These are phyloP conservation scores for Eucalyptus pauciflora DNA, from an alignment of 345 rosid genomes.

Conservation along the genomic window DNA sequence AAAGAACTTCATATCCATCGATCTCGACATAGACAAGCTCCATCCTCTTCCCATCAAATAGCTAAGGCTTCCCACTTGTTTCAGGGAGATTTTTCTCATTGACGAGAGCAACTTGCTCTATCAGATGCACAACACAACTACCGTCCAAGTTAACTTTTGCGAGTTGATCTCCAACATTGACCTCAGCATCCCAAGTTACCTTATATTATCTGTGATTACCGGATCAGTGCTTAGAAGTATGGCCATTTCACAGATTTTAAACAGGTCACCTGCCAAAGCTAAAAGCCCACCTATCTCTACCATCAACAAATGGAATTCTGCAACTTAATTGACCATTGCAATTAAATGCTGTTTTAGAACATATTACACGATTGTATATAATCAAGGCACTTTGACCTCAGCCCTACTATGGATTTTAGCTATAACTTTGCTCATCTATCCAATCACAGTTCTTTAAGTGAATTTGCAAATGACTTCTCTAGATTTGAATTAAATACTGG, in stretches of 20 bases:
- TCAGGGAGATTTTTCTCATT: not conserved
- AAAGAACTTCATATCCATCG: not conserved
- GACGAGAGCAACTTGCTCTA: not conserved
- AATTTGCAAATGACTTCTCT: not conserved
- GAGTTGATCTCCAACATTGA: not conserved
- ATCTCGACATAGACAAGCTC: not conserved
- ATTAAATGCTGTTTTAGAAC: not conserved
- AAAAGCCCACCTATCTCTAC: no score
- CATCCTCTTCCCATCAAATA: not conserved
- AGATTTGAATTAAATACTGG: not conserved
- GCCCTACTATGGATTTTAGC: not conserved
- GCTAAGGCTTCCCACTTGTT: not conserved
- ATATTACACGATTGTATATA: no score
- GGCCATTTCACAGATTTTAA: not conserved
- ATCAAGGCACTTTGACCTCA: not conserved
- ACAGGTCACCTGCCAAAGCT: no score
- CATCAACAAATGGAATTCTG: not conserved
- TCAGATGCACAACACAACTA: not conserved
- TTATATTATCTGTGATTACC: no score
- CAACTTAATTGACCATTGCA: not conserved
- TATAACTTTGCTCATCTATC: not conserved
- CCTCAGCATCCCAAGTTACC: not conserved
- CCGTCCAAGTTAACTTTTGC: not conserved
- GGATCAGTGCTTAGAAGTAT: not conserved
- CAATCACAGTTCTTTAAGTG: not conserved